phyloP scores from a whole-genome alignment of 2,329 filamentous ascomycete species.

The Dichotomopilus funicola region DNA sequence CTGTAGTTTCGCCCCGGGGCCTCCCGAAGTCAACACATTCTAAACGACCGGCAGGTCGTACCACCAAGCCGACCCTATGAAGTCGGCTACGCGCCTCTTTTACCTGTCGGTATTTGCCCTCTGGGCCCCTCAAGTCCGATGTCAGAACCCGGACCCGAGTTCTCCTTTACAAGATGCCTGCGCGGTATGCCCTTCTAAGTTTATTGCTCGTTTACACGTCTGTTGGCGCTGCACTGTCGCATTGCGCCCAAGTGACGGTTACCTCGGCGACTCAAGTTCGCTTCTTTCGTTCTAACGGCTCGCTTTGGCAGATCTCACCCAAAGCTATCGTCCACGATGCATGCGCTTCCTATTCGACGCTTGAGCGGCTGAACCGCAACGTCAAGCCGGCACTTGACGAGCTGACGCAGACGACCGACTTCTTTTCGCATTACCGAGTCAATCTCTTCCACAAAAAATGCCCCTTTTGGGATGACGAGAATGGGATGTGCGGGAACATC shows the following conservation, averaged over 20 bases:
- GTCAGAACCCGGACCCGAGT: slow-evolving; percentile 30
- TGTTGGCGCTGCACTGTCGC: slow-evolving; percentile 21
- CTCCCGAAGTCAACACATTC: too few relatives aligned
- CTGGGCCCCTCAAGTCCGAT: slow-evolving; percentile 43
- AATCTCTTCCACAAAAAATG: slow-evolving; percentile 93
- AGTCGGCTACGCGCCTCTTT: slow-evolving; percentile 47
- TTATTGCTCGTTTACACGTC: slow-evolving; percentile 16
- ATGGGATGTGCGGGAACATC: slow-evolving; percentile 93
- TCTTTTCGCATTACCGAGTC: slow-evolving; percentile 94
- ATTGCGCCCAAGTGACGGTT: slow-evolving; percentile 1
- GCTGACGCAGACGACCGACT: slow-evolving; percentile 83
- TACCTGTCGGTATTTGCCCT: slow-evolving; percentile 52
- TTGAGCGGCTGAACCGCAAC: slow-evolving; percentile 74
- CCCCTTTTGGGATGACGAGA: slow-evolving; percentile 91
- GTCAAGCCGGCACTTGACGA: slow-evolving; percentile 72
- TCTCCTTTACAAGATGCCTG: slow-evolving; percentile 42
- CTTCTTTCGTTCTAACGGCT: slow-evolving; percentile 35
- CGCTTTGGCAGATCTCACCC: slow-evolving; percentile 65
- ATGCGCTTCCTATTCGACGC: slow-evolving; percentile 85
- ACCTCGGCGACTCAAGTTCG: slow-evolving; percentile 14
- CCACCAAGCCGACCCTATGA: slow-evolving; percentile 35
- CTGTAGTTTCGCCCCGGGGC: too few relatives aligned
- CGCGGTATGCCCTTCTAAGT: slow-evolving; percentile 39
- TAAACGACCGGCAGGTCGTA: neutral
- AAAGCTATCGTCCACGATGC: slow-evolving; percentile 87